Conservation (phyloP, 2,329 filamentous ascomycete species). For the Talaromyces sp. region DNA sequence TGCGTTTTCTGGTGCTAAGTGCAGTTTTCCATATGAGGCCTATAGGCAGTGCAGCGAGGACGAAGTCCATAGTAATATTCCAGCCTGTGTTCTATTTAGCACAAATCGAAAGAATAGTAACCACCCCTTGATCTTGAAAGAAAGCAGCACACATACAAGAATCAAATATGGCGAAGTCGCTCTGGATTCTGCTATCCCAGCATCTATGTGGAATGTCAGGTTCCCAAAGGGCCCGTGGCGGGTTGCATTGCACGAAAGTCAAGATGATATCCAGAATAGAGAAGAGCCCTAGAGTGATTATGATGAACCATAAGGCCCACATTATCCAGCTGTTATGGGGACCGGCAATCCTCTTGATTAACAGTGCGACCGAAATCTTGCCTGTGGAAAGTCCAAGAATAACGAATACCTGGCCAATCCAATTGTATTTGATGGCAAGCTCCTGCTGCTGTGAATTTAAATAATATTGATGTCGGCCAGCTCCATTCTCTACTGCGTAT, state of each 20-base stretch:
- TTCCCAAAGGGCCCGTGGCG: not conserved
- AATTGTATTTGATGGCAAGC: not conserved
- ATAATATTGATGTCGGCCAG: not conserved
- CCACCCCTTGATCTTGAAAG: not conserved
- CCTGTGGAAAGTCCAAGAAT: not conserved
- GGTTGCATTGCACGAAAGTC: conserved; percentile 2
- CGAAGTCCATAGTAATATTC: not conserved
- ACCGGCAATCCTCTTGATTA: not conserved
- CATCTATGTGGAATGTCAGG: not conserved
- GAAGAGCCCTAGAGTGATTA: not conserved
- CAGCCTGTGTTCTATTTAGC: no score
- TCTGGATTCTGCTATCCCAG: conserved; percentile 2
- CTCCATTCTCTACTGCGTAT: not conserved
- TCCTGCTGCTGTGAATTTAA: not conserved
- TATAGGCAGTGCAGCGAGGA: not conserved
- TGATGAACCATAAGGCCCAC: not conserved
- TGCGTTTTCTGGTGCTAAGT: not conserved
- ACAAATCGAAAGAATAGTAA: no score
- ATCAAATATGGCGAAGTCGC: not conserved
- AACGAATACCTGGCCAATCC: not conserved
- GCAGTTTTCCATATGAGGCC: not conserved
- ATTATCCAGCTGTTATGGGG: not conserved
- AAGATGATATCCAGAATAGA: not conserved
- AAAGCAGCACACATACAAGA: not conserved
- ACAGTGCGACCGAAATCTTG: not conserved